Evolutionary conservation across 1,284 basidiomycete genomes (phyloP).

Genomic region (Trichosporon ovoides): DNA sequence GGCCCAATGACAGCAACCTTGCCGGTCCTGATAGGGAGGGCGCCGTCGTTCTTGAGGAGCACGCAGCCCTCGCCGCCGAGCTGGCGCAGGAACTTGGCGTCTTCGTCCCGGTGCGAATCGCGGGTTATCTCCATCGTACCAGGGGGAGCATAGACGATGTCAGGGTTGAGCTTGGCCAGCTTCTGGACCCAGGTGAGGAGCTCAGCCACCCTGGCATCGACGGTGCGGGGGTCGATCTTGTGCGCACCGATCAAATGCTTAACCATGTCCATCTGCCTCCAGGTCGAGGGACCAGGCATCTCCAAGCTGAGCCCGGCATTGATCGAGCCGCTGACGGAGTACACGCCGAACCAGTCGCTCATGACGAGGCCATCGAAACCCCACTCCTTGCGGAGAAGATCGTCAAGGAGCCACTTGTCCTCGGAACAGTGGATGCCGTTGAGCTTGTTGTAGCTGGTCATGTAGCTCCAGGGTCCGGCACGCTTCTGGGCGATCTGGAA

Average conservation of each 20-base stretch:
- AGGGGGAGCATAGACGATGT: slow-evolving; percentile 26
- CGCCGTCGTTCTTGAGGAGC: slow-evolving; percentile 49
- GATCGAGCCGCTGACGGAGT: slow-evolving; percentile 60
- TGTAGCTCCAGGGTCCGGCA: slow-evolving; percentile 45
- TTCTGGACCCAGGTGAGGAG: slow-evolving; percentile 46
- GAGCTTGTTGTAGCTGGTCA: slow-evolving; percentile 54
- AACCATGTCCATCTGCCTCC: slow-evolving; percentile 44
- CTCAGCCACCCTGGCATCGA: slow-evolving; percentile 22
- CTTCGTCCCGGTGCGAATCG: slow-evolving; percentile 15
- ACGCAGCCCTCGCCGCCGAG: slow-evolving; percentile 57
- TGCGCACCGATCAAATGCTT: slow-evolving; percentile 58
- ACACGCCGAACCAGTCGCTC: slow-evolving; percentile 56
- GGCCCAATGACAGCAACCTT: slow-evolving; percentile 57
- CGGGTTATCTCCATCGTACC: slow-evolving; percentile 25
- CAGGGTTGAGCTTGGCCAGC: slow-evolving; percentile 24
- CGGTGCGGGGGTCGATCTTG: slow-evolving; percentile 49
- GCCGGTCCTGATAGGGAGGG: slow-evolving; percentile 28
- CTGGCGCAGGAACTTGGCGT: slow-evolving; percentile 27
- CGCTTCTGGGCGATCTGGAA: slow-evolving; percentile 76
- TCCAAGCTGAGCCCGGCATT: slow-evolving; percentile 64
- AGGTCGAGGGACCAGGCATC: slow-evolving; percentile 27
- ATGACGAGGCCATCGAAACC: slow-evolving; percentile 64
- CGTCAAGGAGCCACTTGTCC: slow-evolving; percentile 54
- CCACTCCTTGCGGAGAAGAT: slow-evolving; percentile 57
- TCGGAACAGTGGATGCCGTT: slow-evolving; percentile 69